Percentiles rank a stretch among this genome's conserved stretches.
Conservation (phyloP, 164 flowering plant genomes). For the Malania oleifera region DNA sequence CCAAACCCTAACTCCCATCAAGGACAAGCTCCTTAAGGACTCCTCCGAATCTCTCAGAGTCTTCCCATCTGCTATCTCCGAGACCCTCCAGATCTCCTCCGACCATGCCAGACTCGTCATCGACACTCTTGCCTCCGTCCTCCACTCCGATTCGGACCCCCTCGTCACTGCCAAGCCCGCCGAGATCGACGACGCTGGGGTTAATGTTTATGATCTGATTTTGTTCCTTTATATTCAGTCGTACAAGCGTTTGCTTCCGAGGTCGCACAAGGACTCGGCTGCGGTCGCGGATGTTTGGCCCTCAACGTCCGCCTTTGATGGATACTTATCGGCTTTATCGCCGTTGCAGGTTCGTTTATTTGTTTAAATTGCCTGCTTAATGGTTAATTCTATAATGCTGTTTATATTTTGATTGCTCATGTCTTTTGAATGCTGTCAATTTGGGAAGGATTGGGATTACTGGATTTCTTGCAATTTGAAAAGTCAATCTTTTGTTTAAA, state of each 20-base stretch:
- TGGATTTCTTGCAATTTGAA: too few species aligned
- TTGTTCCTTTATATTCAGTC: slow-evolving; percentile 80
- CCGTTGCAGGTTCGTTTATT: slow-evolving; percentile 66
- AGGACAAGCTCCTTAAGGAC: slow-evolving; percentile 30
- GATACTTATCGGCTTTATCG: slow-evolving; percentile 79
- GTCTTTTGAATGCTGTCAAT: background rate
- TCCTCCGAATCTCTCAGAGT: slow-evolving; percentile 22
- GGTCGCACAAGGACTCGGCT: slow-evolving; percentile 86
- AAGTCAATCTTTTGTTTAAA: too few species aligned
- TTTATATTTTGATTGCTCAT: background rate
- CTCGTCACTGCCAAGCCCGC: slow-evolving; percentile 30
- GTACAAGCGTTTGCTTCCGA: slow-evolving; percentile 76
- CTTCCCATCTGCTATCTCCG: slow-evolving; percentile 41
- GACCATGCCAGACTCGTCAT: slow-evolving; percentile 74
- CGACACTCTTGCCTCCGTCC: slow-evolving; percentile 70
- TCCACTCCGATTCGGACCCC: slow-evolving; percentile 52
- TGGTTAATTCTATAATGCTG: background rate
- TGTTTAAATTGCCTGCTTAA: background rate
- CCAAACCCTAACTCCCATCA: slow-evolving; percentile 56
- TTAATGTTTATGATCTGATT: slow-evolving; percentile 66
- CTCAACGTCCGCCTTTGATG: slow-evolving; percentile 91
- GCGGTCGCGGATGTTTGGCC: slow-evolving; percentile 97
- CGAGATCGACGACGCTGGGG: slow-evolving; percentile 51
- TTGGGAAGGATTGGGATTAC: background rate
- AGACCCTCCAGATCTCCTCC: slow-evolving; percentile 63